Evolutionary conservation across 305 asterid species (phyloP).

Genomic region (Striga hermonthica): DNA sequence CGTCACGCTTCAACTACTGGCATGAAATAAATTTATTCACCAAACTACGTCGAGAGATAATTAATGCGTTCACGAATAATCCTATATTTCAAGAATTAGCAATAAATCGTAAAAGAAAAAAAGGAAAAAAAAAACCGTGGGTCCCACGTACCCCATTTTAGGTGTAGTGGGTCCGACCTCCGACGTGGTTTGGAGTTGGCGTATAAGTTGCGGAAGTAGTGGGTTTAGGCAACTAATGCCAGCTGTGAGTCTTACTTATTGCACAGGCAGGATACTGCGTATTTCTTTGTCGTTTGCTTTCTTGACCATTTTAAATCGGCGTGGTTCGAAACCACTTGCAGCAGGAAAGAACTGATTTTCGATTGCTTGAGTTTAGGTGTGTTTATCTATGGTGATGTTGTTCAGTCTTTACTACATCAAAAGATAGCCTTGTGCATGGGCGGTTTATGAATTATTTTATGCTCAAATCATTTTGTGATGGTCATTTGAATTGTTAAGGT

Average conservation of each 20-base stretch:
- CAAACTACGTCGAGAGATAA: background rate
- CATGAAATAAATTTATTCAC: background rate
- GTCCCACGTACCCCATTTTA: background rate
- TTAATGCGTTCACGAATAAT: background rate
- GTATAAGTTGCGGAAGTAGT: background rate
- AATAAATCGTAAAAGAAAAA: background rate
- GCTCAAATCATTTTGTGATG: background rate
- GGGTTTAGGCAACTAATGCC: slow-evolving; percentile 19
- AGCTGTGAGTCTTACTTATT: slow-evolving; percentile 11
- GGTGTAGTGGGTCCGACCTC: background rate
- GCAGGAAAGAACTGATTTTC: too few species aligned
- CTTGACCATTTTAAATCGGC: slow-evolving; percentile 1
- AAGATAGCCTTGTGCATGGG: too few species aligned
- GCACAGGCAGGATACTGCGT: background rate
- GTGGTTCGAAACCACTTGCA: background rate
- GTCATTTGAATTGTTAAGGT: slow-evolving; percentile 14
- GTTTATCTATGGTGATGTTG: too few species aligned
- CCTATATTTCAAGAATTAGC: background rate
- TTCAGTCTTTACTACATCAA: too few species aligned
- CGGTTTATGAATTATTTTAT: too few species aligned
- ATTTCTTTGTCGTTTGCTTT: slow-evolving; percentile 1
- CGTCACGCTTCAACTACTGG: background rate
- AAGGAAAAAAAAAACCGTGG: background rate
- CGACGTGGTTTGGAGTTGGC: background rate
- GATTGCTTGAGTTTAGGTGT: background rate